Evolutionary conservation across 108 stramenopile genomes (phyloP), one percentile per base, ranked within the genome.

Genomic region (Skeletonema costatum): DNA sequence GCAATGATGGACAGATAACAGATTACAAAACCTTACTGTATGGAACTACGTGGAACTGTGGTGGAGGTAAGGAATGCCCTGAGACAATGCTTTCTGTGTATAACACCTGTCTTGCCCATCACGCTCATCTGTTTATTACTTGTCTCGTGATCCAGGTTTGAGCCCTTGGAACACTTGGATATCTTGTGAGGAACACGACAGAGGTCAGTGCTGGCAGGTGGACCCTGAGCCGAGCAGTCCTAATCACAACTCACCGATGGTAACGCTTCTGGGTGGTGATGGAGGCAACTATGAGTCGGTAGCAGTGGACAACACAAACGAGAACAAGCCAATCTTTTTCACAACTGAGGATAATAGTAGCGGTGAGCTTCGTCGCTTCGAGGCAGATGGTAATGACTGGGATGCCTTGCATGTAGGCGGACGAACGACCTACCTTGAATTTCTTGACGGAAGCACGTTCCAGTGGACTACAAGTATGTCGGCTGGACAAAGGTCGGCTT

Each of bases 111-210:
- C 25, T 25, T 25, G 25, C 25, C 25, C 25, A 25, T 25, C 0
- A 25, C 25, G 0, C 25, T 25, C 25, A 25, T 25, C 25, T 25
- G 25, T 25, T 25, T n/a, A n/a, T 25, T 25, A 0, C 25, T 25
- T 25, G 25, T 25, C 25, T 25, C 25, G 25, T 25, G 25, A 25
- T 25, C 25, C 0, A 25, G 25, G 25, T 25, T 36, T 59, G 25
- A 87, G 86, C 7, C 83, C 86, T 11, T 89, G 89, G 89, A 62
- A 80, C 6, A 78, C 82, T 14, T 87, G 77, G 77, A 44, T 89
- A 3, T 62, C 71, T 21, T 78, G 81, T 46, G 87, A 87, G 79
- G 87, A 87, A 59, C 5, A n/a, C 61, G 14, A 30, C 5, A 17
- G 9, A 7, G 82, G 82, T 21, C 56, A 71, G 32, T 46, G 77